These are phyloP conservation scores for Lumnitzera littorea DNA, from an alignment of 345 rosid species.

Conservation along the genomic window DNA sequence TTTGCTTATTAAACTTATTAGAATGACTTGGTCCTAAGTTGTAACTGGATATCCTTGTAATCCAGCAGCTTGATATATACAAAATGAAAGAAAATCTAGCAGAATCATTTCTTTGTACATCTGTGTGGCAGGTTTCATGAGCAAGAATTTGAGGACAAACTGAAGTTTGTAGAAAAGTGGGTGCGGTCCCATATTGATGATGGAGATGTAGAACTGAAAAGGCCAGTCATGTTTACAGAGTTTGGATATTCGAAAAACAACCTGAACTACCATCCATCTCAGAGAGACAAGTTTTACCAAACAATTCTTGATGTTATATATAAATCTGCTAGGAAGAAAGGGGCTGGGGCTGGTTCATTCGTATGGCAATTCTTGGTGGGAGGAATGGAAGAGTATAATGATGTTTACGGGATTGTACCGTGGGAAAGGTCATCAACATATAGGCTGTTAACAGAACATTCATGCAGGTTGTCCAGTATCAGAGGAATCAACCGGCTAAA, in stretches of 20 bases:
- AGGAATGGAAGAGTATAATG: constrained; percentile 83
- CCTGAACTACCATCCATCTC: constrained; percentile 55
- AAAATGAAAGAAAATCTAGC: background rate
- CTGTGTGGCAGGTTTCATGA: constrained; percentile 52
- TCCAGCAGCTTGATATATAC: background rate
- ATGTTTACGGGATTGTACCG: constrained; percentile 78
- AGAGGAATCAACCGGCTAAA: constrained; percentile 24
- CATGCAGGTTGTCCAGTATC: constrained; percentile 61
- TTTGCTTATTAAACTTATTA: background rate
- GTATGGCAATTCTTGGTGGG: constrained; percentile 72
- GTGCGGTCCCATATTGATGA: constrained; percentile 85
- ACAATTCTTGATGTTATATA: constrained; percentile 46
- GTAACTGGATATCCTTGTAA: too few relatives aligned
- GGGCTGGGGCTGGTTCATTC: constrained; percentile 81
- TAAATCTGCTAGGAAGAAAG: constrained; percentile 59
- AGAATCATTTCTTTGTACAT: background rate
- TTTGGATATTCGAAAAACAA: constrained; percentile 72
- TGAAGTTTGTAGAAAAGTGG: constrained; percentile 68
- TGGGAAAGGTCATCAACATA: constrained; percentile 62
- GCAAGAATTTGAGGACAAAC: constrained; percentile 53
- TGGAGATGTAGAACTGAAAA: constrained; percentile 64
- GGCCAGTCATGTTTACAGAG: constrained; percentile 83
- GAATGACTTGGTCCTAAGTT: background rate
- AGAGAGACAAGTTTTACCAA: constrained; percentile 51
- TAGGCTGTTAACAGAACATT: constrained; percentile 45